Conservation (phyloP, 352 stramenopile species). For the Thalassiosira ordinaria region DNA sequence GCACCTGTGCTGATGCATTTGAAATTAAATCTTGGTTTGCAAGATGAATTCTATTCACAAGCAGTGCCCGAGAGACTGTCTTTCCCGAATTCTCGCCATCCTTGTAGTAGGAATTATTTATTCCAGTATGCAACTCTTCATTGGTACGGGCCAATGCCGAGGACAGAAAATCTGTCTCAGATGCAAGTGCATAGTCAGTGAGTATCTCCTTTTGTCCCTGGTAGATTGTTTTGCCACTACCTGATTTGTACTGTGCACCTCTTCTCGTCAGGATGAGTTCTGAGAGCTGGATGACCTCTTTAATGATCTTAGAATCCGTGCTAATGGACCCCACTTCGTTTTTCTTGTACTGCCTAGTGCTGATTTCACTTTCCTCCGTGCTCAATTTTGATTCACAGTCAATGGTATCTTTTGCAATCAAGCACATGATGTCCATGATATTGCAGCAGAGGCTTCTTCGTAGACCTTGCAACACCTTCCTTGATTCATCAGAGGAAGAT, state of each 20-base stretch:
- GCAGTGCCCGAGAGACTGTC: slow-evolving; percentile 67
- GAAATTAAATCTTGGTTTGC: slow-evolving; percentile 72
- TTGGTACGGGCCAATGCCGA: slow-evolving; percentile 25
- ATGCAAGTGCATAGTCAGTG: slow-evolving; percentile 68
- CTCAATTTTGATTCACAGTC: slow-evolving; percentile 52
- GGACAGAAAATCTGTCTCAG: slow-evolving; percentile 54
- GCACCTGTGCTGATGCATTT: slow-evolving; percentile 76
- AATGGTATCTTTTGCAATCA: slow-evolving; percentile 78
- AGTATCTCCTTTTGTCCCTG: slow-evolving; percentile 81
- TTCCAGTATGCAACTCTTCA: slow-evolving; percentile 13
- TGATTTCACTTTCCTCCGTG: slow-evolving; percentile 10
- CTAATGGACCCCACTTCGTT: slow-evolving; percentile 50
- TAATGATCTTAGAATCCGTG: slow-evolving; percentile 80
- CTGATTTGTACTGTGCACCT: slow-evolving; percentile 65
- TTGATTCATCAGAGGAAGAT: slow-evolving; percentile 48
- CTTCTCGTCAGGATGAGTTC: slow-evolving; percentile 72
- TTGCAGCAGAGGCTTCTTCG: slow-evolving; percentile 63
- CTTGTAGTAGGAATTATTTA: slow-evolving; percentile 62
- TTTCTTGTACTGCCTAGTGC: slow-evolving; percentile 18
- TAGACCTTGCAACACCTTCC: slow-evolving; percentile 54
- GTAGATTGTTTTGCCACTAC: slow-evolving; percentile 75
- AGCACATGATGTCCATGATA: slow-evolving; percentile 62
- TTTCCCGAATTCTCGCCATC: slow-evolving; percentile 85
- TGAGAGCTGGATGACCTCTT: slow-evolving; percentile 74
- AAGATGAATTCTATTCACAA: slow-evolving; percentile 73